Evolutionary conservation across 805 yeast species (phyloP), one percentile per base, ranked within the genome.

Genomic region (Candida corydali): DNA sequence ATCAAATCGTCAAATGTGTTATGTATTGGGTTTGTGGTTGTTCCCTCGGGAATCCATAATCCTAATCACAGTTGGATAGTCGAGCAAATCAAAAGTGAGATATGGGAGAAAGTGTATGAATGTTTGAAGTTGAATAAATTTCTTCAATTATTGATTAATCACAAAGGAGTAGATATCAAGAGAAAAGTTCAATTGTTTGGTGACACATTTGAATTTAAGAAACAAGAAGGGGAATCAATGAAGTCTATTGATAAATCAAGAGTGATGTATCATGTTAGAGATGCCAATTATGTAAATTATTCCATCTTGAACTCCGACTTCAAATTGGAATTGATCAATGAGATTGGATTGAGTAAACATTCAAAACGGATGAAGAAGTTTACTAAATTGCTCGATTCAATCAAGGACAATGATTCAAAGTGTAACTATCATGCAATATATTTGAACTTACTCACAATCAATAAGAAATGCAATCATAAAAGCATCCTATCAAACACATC

Each of bases 51-150:
- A 1, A 52, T 59, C 5, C 50, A 57, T 6, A 75, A 69, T 39
- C 54, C 59, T 2, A 41, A 38, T 17, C 49, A 50, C 3, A 57
- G 51, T 41, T 55, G 67, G n/a, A 55, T 57, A 17, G 63, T 65
- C 3, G 56, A 63, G 12, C 36, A 52, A 2, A 42, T 82, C 14
- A 77, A 76, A 40, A 50, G 62, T 3, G 45, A 58, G 3, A 42
- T 51, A 2, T 79, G 85, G 78, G 63, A 63, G 20, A 42, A 49
- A 3, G 29, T 78, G 0, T 73, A 60, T 39, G 41, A 39, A 2
- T 20, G 55, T 1, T 43, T 77, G 2, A 82, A 81, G 0, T 49
- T 54, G 6, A 38, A 39, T 1, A 38, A 40, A 1, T 78, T 79
- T 47, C 32, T 66, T 4, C 39, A 62, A 6, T 31, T 78, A 15